Evolutionary conservation across 1,284 basidiomycete genomes (phyloP).

Genomic region (Ceraceosorus bombacis): DNA sequence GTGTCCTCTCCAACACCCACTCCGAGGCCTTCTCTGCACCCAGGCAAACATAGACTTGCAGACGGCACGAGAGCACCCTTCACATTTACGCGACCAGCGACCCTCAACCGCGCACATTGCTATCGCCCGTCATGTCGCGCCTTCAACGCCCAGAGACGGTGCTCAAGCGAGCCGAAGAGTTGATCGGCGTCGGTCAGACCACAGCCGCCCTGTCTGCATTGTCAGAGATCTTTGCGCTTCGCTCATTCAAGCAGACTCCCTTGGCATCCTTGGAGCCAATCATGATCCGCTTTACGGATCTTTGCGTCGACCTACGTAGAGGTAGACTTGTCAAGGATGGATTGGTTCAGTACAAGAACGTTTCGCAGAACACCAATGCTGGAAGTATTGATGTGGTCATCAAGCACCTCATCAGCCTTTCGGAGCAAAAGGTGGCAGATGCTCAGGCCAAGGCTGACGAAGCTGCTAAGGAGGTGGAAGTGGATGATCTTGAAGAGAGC

Average conservation of each 20-base stretch:
- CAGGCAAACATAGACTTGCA: too few relatives aligned
- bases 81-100: too few relatives aligned
- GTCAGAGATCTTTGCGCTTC: constrained; percentile 84
- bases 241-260: constrained; percentile 88
- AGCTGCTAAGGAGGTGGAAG: constrained; percentile 37
- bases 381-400: constrained; percentile 87
- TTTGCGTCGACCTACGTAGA: constrained; percentile 91
- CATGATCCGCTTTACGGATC: constrained; percentile 78
- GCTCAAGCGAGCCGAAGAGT: constrained; percentile 78
- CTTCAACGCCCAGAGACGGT: constrained; percentile 85
- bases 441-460: constrained; percentile 46
- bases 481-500: constrained; percentile 55
- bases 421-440: constrained; percentile 63
- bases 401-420: constrained; percentile 75
- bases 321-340: constrained; percentile 90
- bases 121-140: constrained; percentile 57
- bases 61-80: too few relatives aligned
- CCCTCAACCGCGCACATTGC: too few relatives aligned
- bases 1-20: too few relatives aligned
- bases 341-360: constrained; percentile 64
- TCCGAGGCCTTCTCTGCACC: too few relatives aligned
- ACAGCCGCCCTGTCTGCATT: constrained; percentile 80
- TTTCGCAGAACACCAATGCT: constrained; percentile 82
- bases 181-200: constrained; percentile 79
- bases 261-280: constrained; percentile 87